Evolutionary conservation across 306 rosid species (phyloP), one percentile per base, ranked within the genome.

Genomic region (Argentina anserina): DNA sequence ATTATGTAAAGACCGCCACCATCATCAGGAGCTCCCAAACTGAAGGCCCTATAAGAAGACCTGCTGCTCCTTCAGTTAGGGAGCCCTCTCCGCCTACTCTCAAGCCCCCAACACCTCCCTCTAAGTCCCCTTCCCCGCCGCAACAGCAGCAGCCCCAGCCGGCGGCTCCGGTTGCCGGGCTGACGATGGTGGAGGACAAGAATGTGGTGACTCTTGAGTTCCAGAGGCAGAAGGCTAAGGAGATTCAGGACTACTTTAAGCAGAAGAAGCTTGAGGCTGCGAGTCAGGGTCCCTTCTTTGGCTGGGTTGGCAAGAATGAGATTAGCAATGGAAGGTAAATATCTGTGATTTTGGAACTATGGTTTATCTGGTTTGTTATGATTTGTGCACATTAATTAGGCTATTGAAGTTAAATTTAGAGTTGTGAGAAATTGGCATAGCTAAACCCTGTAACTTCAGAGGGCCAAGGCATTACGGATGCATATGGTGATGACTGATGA

Each of bases 191-290:
- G 14, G 87, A 70, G 50, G 94, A 80, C 52, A 86, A 77, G 63
- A 85, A 59, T 87, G 88, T 64, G 67, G 37, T 89, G 47, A 89
- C 96, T 3, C 69, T 91, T 53, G 98, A 94, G 90, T 89, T 94
- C 78, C 98, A 94, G 94, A 89, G 98, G 82, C 88, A 76, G 73
- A 94, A 85, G 90, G 98, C 96, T n/a, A 94, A 89, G 92, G 97
- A 91, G 82, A 84, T 94, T 55, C 98, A 86, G 86, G 96, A 94
- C 39, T 94, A 86, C 75, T 94, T 94, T 74, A 91, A 87, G 84
- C 78, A 82, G 91, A 91, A 89, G 96, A 91, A 91, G 87, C 91
- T 91, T 79, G 96, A 91, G 45, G 90, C 79, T 31, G 92, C 96
- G 10, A 59, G 70, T 74, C 97, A 83, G 67, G 97, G 90, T 26